Base-by-base conservation (phyloP, 2,329 filamentous ascomycete genomes). In the Cadophora sp. region DNA sequence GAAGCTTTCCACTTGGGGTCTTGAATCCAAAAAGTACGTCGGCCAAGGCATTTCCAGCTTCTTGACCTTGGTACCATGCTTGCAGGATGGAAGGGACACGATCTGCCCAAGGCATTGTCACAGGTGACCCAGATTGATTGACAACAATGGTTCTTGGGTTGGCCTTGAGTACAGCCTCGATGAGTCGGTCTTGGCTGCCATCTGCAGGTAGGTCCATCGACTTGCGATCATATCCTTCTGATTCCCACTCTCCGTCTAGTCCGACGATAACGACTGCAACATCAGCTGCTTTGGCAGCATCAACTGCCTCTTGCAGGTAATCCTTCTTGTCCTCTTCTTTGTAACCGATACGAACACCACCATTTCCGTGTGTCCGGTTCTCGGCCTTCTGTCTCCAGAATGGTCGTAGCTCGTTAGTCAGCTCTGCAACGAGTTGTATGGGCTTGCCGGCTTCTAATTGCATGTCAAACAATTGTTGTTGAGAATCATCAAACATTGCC, bases 171-270 rank as follows among this genome's bases (percentile, higher is more conserved):
- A 92, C 83, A 1, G 87, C 87, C 59, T 86, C 82, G 64, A 92
- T 83, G 4, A 92, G 83, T 45, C 84, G 83, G 74, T 92, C 89
- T 72, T 89, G 86, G 75, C 80, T 85, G 53, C 81, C 85, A 68
- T 84, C 80, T 33, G 79, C 80, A 43, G 87, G 87, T 4, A 90
- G 79, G 68, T 87, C 85, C 84, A 89, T 87, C 64, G 81, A 85
- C 65, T 83, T 80, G 56, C 89, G 84, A 74, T 92, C 90, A 67
- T 91, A 91, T 1, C 90, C 90, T 76, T 92, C 90, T 1, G 89
- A 91, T 75, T 93, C 90, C 89, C 89, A 93, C 76, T 93, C 90
- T 6, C 86, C 86, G 75, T 92, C 90, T 0, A 92, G 81, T 1
- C 90, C 90, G 11, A 91, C 85, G 59, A 92, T 84, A 1, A 93